Percentiles rank a stretch among this genome's conserved stretches.
Conservation (phyloP, 768 basidiomycete genomes). For the Termitomyces sp. region DNA sequence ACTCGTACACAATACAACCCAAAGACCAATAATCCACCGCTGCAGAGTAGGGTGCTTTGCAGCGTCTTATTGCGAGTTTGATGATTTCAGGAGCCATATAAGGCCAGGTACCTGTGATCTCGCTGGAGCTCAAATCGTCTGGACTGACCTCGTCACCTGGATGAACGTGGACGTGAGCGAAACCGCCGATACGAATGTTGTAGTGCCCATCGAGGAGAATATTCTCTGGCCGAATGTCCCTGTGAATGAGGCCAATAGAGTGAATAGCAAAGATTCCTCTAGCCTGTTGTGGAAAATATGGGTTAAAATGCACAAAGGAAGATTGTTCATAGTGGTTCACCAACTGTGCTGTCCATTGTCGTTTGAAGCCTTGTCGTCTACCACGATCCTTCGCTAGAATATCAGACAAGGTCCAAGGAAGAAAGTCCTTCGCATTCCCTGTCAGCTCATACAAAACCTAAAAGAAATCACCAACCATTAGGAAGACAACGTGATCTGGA, state of each 20-base stretch:
- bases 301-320: not conserved
- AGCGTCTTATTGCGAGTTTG: not conserved
- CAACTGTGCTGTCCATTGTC: slow-evolving; percentile 1
- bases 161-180: not conserved
- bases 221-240: slow-evolving; percentile 3
- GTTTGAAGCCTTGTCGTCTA: not conserved
- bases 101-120: slow-evolving; percentile 3
- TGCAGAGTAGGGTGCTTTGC: not conserved
- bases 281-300: not conserved
- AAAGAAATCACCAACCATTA: not conserved
- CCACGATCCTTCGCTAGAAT: not conserved
- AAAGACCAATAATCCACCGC: slow-evolving; percentile 3
- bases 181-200: slow-evolving; percentile 1
- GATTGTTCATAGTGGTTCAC: not conserved
- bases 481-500: not conserved
- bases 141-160: not conserved
- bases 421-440: not conserved
- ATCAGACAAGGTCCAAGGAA: not conserved
- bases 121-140: not conserved
- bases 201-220: not conserved
- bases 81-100: slow-evolving; percentile 3
- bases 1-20: slow-evolving; percentile 3
- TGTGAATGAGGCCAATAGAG: not conserved
- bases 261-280: slow-evolving; percentile 1
- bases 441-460: not conserved